Conservation (phyloP, 2,329 filamentous ascomycete genomes). For the Ascomycota sp. region DNA sequence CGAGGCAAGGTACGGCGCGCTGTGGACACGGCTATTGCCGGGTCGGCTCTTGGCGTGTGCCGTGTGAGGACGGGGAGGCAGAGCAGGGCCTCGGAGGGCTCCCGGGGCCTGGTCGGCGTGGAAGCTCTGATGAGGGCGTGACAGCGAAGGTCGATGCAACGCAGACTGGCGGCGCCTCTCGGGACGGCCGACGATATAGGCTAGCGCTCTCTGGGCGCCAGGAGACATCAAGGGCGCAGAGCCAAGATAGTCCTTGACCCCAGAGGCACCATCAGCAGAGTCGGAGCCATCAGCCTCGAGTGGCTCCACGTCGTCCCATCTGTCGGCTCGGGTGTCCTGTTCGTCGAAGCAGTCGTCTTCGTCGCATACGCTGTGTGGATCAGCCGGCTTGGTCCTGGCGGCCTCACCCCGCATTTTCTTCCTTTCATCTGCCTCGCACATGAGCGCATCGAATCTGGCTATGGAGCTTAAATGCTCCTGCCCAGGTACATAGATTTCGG, state of each 20-base stretch:
- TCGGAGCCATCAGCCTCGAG: conserved; percentile 19
- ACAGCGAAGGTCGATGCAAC: conserved; percentile 14
- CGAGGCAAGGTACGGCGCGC: conserved; percentile 24
- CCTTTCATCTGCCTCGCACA: conserved; percentile 37
- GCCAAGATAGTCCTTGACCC: conserved; percentile 9
- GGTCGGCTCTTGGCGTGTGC: conserved; percentile 29
- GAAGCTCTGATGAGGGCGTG: conserved; percentile 14
- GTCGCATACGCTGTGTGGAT: conserved; percentile 29
- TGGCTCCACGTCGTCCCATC: conserved; percentile 17
- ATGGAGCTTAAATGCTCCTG: conserved; percentile 45
- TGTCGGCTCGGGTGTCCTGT: conserved; percentile 14
- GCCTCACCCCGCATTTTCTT: conserved; percentile 18
- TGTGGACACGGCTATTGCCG: conserved; percentile 20
- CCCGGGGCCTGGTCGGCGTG: conserved; percentile 6
- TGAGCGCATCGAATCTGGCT: conserved; percentile 44
- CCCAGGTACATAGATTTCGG: conserved; percentile 29
- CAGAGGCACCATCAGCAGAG: conserved; percentile 18
- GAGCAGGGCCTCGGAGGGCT: conserved; percentile 3
- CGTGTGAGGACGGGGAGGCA: conserved; percentile 28
- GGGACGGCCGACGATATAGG: conserved; percentile 26
- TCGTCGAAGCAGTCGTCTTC: conserved; percentile 25
- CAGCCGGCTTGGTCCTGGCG: conserved; percentile 11
- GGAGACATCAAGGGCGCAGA: conserved; percentile 18
- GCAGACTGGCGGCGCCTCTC: conserved; percentile 9
- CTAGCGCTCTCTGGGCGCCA: conserved; percentile 26